These are phyloP conservation scores for Mycena rebaudengoi DNA, from an alignment of 768 basidiomycete genomes.

Conservation along the genomic window DNA sequence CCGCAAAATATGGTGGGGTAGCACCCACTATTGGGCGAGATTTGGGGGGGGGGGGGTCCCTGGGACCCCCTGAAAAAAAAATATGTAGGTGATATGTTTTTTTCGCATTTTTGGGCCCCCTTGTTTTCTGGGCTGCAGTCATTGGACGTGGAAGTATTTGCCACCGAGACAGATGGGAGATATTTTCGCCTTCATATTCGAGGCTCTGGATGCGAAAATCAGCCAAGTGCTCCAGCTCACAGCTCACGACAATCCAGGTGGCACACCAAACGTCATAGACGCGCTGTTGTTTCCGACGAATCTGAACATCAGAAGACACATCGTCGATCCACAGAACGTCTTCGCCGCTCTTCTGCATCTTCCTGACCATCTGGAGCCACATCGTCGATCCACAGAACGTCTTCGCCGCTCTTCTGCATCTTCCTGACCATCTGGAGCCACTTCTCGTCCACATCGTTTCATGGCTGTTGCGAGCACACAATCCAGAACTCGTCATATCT, in stretches of 20 bases:
- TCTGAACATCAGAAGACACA: no score
- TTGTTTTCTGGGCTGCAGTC: neutral
- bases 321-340: constrained; percentile 1
- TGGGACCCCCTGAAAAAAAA: no score
- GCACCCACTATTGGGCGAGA: no score
- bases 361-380: neutral
- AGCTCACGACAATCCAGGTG: neutral
- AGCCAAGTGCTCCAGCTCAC: neutral
- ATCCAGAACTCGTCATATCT: neutral
- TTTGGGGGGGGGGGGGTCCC: no score
- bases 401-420: constrained; percentile 14
- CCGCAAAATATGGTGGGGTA: no score
- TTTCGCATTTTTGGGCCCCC: no score
- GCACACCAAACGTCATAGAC: neutral
- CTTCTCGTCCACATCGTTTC: neutral
- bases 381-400: constrained; percentile 1
- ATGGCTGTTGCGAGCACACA: neutral
- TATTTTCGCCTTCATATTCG: constrained; percentile 8
- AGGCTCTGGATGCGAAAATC: constrained; percentile 6
- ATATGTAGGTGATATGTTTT: no score
- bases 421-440: neutral
- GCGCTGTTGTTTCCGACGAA: neutral
- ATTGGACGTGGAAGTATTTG: constrained; percentile 23
- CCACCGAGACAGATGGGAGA: constrained; percentile 3
- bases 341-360: constrained; percentile 16